These are phyloP conservation scores for Circinella umbellata DNA, from an alignment of 371 early-diverging fungal species.

Conservation along the genomic window DNA sequence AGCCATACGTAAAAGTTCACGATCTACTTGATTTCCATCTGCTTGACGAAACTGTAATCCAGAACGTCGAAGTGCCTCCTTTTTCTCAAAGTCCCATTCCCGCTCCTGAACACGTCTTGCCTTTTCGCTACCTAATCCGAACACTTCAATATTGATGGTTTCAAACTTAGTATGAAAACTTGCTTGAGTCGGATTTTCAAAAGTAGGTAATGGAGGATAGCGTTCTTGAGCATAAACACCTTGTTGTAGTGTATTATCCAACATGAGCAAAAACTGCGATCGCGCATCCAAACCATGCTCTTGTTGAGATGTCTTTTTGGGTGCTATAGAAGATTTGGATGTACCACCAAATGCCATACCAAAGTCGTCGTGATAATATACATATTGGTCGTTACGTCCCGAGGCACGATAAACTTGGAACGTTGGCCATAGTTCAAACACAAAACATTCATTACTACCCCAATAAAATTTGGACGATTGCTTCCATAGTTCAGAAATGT, in stretches of 20 bases:
- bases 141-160: slow-evolving; percentile 61
- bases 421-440: slow-evolving; percentile 62
- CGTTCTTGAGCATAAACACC: slow-evolving; percentile 52
- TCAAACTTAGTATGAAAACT: slow-evolving; percentile 45
- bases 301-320: not conserved
- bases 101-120: slow-evolving; percentile 46
- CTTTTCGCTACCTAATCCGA: slow-evolving; percentile 60
- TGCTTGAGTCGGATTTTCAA: slow-evolving; percentile 20
- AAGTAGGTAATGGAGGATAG: slow-evolving; percentile 41
- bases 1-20: slow-evolving; percentile 51
- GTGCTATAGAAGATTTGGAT: slow-evolving; percentile 11
- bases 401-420: slow-evolving; percentile 58
- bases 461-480: slow-evolving; percentile 54
- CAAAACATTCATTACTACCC: slow-evolving; percentile 54
- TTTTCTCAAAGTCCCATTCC: slow-evolving; percentile 65
- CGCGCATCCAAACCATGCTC: too few relatives aligned
- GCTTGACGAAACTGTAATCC: slow-evolving; percentile 50
- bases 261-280: slow-evolving; percentile 24
- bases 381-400: slow-evolving; percentile 40
- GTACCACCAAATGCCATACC: slow-evolving; percentile 56
- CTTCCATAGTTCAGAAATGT: slow-evolving; percentile 65
- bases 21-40: slow-evolving; percentile 46
- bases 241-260: slow-evolving; percentile 55
- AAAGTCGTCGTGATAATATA: slow-evolving; percentile 57
- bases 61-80: slow-evolving; percentile 52